phyloP scores from a whole-genome alignment of 352 stramenopile species.

The Salisapilia sapeloensis region DNA sequence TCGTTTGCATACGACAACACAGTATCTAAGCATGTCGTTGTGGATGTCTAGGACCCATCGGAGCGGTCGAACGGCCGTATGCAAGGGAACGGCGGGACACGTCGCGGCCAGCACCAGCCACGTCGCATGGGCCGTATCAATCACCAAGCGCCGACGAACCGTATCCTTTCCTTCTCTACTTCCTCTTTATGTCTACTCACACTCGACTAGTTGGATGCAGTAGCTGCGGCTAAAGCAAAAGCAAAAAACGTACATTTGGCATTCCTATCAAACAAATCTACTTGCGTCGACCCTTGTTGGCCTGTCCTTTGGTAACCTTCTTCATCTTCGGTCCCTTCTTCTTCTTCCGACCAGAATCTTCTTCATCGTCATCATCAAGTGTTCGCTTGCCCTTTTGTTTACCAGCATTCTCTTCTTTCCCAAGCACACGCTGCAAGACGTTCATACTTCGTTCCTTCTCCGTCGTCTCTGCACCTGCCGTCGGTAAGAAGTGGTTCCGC shows the following conservation, averaged over 20 bases:
- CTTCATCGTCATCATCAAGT: constrained; percentile 35
- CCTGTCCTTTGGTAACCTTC: constrained; percentile 57
- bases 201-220: constrained; percentile 39
- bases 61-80: constrained; percentile 8
- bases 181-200: neutral
- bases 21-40: neutral
- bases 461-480: constrained; percentile 43
- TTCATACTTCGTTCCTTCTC: constrained; percentile 76
- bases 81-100: neutral
- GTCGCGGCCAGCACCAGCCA: constrained; percentile 7
- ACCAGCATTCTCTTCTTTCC: constrained; percentile 57
- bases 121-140: constrained; percentile 42
- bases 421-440: constrained; percentile 53
- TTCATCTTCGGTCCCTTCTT: constrained; percentile 47
- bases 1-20: neutral
- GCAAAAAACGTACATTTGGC: too few relatives aligned
- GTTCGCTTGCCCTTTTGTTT: constrained; percentile 44
- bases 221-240: constrained; percentile 33
- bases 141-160: constrained; percentile 27
- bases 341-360: constrained; percentile 31
- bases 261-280: too few relatives aligned
- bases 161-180: neutral
- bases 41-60: constrained; percentile 19
- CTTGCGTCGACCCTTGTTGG: too few relatives aligned
- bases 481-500: constrained; percentile 65